Evolutionary conservation across 1,139 yeast species (phyloP), one percentile per base, ranked within the genome.

Genomic region (Yamadazyma songkhlaensis): DNA sequence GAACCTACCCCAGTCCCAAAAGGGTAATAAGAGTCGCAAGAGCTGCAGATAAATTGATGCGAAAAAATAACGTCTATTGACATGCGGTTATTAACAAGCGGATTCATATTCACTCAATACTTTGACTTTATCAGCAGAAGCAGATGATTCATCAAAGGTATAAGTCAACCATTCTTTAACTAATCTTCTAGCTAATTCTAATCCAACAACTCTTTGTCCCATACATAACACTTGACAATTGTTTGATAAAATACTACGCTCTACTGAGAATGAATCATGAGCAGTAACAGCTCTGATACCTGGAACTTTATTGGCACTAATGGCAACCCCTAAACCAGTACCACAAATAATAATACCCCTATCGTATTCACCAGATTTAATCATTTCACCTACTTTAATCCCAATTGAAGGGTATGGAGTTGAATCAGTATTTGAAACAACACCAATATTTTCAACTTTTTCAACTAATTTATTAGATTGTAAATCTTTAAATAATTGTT

Each of bases 201-300:
- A 40, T 2, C 76, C 75, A 34, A 70, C 55, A n/a, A 69, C 75
- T 41, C 76, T 54, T 49, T 70, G 69, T 1, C 76, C 76, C 73
- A 70, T 65, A 48, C 76, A 70, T 39, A 70, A 57, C 4, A 70
- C 59, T 45, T 70, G 76, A 42, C 70, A 62, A 45, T 70, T 56
- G 47, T 70, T 70, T 14, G 69, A 60, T 28, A 67, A 55, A 31
- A 70, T 67, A 31, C 69, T 60, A 41, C 76, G 54, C 46, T 70
- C 76, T 21, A 70, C 75, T 32, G 68, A 59, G 50, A 69, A 70
- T 10, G 70, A 60, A 47, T 70, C 76, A 43, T 70, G 75, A 2
- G 75, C 76, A 14, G 76, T 70, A n/a, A 65, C 75, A 1, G 76
- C 76, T 34, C 76, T 53, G 36, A 70, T 64, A 6, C 75, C 75